phyloP scores from a whole-genome alignment of 257 asterid species.

The Paraleonurus japonicus region DNA sequence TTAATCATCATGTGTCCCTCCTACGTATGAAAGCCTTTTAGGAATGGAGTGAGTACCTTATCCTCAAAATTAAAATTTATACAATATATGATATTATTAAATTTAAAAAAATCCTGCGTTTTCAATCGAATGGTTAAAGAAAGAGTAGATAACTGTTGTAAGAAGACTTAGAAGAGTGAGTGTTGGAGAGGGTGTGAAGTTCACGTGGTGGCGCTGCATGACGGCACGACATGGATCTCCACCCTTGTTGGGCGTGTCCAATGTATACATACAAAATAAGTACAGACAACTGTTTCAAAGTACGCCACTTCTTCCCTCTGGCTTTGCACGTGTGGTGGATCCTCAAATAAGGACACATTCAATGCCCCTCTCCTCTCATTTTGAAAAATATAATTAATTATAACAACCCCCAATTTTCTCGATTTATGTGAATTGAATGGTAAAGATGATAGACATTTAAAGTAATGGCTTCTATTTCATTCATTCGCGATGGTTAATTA shows the following conservation, averaged over 20 bases:
- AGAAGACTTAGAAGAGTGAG: neutral
- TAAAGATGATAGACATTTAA: no score
- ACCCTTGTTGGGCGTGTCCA: neutral
- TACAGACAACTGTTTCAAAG: conserved; percentile 15
- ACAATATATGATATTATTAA: no score
- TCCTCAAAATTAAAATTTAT: no score
- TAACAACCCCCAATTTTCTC: neutral
- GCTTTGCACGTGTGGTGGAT: conserved; percentile 45
- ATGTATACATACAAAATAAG: conserved; percentile 19
- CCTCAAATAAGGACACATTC: conserved; percentile 27
- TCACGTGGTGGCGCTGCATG: neutral
- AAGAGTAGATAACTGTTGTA: neutral
- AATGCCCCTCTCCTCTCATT: neutral
- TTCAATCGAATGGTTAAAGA: no score
- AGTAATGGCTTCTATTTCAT: no score
- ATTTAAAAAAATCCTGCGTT: no score
- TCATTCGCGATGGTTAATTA: neutral
- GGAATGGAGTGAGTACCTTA: no score
- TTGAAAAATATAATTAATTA: neutral
- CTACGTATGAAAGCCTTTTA: no score
- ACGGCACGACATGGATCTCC: neutral
- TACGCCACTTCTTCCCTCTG: neutral
- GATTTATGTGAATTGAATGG: no score
- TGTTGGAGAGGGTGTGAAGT: neutral
- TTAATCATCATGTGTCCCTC: no score